Base-by-base conservation (phyloP, 129 eudicot species). In the Tagetes patula region DNA sequence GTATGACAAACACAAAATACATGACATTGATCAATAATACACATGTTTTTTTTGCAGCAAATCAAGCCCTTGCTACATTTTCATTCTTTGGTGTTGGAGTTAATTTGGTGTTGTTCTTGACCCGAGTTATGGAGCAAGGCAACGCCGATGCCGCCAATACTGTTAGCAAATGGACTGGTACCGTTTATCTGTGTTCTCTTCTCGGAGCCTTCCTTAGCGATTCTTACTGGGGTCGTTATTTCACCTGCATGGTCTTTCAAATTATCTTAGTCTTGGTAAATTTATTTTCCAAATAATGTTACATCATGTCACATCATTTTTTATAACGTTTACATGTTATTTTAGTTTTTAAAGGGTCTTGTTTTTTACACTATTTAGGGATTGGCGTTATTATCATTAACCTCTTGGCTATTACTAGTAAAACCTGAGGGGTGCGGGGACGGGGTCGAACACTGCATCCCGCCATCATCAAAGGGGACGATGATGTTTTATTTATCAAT, bases 131-230 rank as follows among this genome's bases (percentile, higher is more conserved):
- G 9, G 88, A 81, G 38, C 96, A 89, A 77, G 88, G 83, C 61
- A 92, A 85, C 54, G 98, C 98, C 8, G 55, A 84, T 58, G 96
- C 98, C 3, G 98, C 96, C 27, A 89, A 92, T 67, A 89, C 79
- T n/a, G 96, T 89, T 20, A 92, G 98, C 82, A 89, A 77, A 59
- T 92, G 96, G 98, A 92, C 98, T 0, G 98, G 98, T 31, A 89
- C 98, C 3, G 98, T 92, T 38, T 92, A 92, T 82, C 20, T 89
- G 67, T 92, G 89, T 73, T 92, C 98, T 6, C 74, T 89, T 36
- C 71, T 92, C 4, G 98, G 94, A 74, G 98, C 98, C 13, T 92
- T 92, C 78, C 91, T 92, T 7, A 85, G 96, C 36, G 98, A 92
- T 55, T 92, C 96, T 0, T 92, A 92, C 54, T 92, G 95, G 96